phyloP scores from a whole-genome alignment of 495 filamentous ascomycete species.

The Aspergillus affinis region DNA sequence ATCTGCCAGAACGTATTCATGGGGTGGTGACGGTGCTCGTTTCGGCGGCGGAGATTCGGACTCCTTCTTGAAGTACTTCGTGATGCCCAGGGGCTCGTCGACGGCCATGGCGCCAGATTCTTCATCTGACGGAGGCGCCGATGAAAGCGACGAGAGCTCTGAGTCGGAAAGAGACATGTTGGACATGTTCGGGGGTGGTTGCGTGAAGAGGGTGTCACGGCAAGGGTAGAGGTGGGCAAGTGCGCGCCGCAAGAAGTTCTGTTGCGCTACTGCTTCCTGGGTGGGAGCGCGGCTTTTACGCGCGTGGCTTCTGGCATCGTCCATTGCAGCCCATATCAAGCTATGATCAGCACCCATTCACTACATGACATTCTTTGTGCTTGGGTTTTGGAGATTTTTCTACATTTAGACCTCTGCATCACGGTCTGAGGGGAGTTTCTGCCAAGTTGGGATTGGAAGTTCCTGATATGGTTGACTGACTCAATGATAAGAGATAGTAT shows the following conservation, averaged over 20 bases:
- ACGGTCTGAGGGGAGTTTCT: too few species aligned
- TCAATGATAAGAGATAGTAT: too few species aligned
- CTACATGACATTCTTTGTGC: conserved; percentile 2
- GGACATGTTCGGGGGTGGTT: conserved; percentile 23
- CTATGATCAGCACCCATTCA: conserved; percentile 24
- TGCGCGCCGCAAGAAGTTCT: conserved; percentile 27
- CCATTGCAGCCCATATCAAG: conserved; percentile 23
- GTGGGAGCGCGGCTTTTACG: conserved; percentile 33
- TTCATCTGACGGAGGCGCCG: conserved; percentile 56
- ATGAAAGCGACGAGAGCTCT: conserved; percentile 59
- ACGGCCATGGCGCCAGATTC: conserved; percentile 45
- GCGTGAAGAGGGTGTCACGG: conserved; percentile 27
- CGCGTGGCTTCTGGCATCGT: conserved; percentile 23
- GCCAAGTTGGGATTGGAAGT: too few species aligned
- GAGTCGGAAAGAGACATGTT: conserved; percentile 55
- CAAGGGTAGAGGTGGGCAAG: conserved; percentile 28
- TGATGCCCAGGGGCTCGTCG: conserved; percentile 44
- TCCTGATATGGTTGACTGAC: too few species aligned
- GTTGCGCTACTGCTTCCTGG: conserved; percentile 21
- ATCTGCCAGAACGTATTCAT: conserved; percentile 85
- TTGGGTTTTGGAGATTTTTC: conserved; percentile 2
- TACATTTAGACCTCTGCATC: conserved; percentile 1
- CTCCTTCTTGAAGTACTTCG: conserved; percentile 51
- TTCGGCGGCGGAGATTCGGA: conserved; percentile 66
- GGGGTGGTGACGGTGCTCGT: conserved; percentile 78